Percentiles rank a stretch among this genome's conserved stretches.
phyloP scores from a whole-genome alignment of 495 filamentous ascomycete species.

The Lepidopterella palustris region DNA sequence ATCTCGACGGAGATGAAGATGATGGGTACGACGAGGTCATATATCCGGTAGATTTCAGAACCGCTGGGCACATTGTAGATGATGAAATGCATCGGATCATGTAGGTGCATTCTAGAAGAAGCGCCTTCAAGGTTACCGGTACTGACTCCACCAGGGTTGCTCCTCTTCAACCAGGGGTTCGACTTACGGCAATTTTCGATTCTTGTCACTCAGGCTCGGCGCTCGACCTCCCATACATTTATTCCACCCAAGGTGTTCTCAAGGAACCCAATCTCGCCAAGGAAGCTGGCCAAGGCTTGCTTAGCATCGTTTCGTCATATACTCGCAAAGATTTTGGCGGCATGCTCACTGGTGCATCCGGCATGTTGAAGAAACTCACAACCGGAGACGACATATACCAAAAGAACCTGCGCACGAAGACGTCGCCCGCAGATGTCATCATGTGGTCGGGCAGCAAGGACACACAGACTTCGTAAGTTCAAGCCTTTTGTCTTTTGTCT shows the following conservation, averaged over 20 bases:
- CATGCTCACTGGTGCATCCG: conserved; percentile 72
- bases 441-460: conserved; percentile 98
- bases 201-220: conserved; percentile 98
- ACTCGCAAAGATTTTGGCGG: conserved; percentile 81
- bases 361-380: conserved; percentile 90
- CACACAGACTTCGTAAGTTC: conserved; percentile 81
- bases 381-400: conserved; percentile 76
- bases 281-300: conserved; percentile 88
- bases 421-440: conserved; percentile 88
- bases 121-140: background rate
- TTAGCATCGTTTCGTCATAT: conserved; percentile 84
- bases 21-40: conserved; percentile 98
- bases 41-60: conserved; percentile 91
- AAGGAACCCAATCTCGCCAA: conserved; percentile 98
- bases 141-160: conserved; percentile 46
- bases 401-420: conserved; percentile 78
- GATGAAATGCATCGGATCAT: conserved; percentile 99
- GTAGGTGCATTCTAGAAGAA: conserved; percentile 33
- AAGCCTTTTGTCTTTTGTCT: conserved; percentile 12
- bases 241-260: conserved; percentile 85
- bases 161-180: conserved; percentile 72
- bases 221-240: conserved; percentile 93
- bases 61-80: conserved; percentile 89
- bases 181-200: conserved; percentile 96
- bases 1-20: conserved; percentile 88